phyloP scores from a whole-genome alignment of 495 filamentous ascomycete species.

The Cairneyella variabilis region DNA sequence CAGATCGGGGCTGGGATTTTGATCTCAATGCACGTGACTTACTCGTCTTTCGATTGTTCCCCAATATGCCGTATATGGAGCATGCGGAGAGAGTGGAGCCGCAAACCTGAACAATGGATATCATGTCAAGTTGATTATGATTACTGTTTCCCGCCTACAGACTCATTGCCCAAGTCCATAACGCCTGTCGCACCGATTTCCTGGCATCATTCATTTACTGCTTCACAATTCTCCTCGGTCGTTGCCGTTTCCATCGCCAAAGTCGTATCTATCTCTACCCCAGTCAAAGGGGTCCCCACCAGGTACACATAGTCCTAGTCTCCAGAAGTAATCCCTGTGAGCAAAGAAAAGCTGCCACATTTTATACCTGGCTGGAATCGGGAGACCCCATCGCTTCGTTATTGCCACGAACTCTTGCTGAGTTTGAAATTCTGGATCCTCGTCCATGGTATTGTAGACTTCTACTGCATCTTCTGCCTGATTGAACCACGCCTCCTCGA shows the following conservation, averaged over 20 bases:
- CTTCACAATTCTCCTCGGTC: too few relatives aligned
- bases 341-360: slow-evolving; percentile 92
- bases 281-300: slow-evolving; percentile 71
- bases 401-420: slow-evolving; percentile 17
- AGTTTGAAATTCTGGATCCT: not conserved
- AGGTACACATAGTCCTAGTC: slow-evolving; percentile 85
- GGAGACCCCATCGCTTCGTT: slow-evolving; percentile 28
- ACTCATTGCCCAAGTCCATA: too few relatives aligned
- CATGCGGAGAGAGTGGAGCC: too few relatives aligned
- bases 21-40: too few relatives aligned
- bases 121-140: too few relatives aligned
- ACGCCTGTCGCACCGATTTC: too few relatives aligned
- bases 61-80: too few relatives aligned
- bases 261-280: slow-evolving; percentile 40
- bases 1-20: too few relatives aligned
- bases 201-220: too few relatives aligned
- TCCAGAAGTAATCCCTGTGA: slow-evolving; percentile 95
- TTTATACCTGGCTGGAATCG: slow-evolving; percentile 60
- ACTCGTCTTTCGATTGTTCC: too few relatives aligned
- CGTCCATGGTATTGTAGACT: not conserved
- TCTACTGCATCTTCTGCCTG: slow-evolving; percentile 3
- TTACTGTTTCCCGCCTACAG: too few relatives aligned
- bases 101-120: too few relatives aligned
- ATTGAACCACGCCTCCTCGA: slow-evolving; percentile 11
- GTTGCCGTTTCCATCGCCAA: slow-evolving; percentile 4